Evolutionary conservation across 805 yeast species (phyloP).

Genomic region (Hanseniaspora thailandica): DNA sequence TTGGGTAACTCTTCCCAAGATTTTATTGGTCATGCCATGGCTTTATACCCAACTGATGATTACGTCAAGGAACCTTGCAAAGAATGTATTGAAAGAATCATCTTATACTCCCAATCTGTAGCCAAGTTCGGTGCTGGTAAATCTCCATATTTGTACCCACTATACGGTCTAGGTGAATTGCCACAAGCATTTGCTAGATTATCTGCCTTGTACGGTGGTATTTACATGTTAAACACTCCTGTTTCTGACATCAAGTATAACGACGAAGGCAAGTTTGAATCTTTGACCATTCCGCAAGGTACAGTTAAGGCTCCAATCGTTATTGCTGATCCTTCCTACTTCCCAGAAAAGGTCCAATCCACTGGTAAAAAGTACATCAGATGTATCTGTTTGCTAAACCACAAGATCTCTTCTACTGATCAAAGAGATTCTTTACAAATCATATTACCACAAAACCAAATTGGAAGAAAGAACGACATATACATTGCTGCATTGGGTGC

Average conservation of each 20-base stretch:
- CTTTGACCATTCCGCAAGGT: constrained; percentile 87
- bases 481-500: constrained; percentile 83
- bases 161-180: constrained; percentile 91
- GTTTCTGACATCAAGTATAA: constrained; percentile 76
- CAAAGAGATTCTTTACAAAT: constrained; percentile 85
- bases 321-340: constrained; percentile 95
- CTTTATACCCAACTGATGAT: constrained; percentile 85
- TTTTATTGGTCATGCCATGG: constrained; percentile 98
- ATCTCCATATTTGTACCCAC: constrained; percentile 90
- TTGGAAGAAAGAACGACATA: constrained; percentile 83
- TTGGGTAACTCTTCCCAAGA: constrained; percentile 88
- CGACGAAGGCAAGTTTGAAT: constrained; percentile 53
- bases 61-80: constrained; percentile 82
- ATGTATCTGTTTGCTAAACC: constrained; percentile 71
- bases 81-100: constrained; percentile 76
- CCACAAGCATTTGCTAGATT: constrained; percentile 99
- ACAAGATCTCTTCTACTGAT: constrained; percentile 71
- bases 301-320: constrained; percentile 83
- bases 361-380: constrained; percentile 31
- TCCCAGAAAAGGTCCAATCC: constrained; percentile 48
- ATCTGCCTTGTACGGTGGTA: constrained; percentile 95
- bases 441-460: constrained; percentile 93
- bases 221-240: constrained; percentile 95
- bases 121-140: constrained; percentile 72
- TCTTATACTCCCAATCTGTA: constrained; percentile 77